Conservation (phyloP, 164 flowering plant genomes). For the Sextonia rubra region DNA sequence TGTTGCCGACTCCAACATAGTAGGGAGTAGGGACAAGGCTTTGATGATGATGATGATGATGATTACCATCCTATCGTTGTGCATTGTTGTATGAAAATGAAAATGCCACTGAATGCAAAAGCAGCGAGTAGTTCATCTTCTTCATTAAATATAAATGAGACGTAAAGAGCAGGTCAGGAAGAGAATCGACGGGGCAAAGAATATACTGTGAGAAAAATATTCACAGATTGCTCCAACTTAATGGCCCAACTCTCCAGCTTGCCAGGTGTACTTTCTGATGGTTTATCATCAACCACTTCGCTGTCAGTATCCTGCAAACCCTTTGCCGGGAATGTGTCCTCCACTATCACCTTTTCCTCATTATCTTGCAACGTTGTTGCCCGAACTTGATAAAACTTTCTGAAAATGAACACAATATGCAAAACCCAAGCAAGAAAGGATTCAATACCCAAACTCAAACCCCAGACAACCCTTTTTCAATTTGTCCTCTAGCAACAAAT, state of each 20-base stretch:
- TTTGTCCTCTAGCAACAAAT: background rate
- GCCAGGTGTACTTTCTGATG: conserved; percentile 29
- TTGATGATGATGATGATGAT: no score
- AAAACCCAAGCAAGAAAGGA: background rate
- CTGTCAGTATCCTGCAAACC: conserved; percentile 32
- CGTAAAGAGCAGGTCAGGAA: background rate
- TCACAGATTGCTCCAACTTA: conserved; percentile 70
- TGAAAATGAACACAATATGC: background rate
- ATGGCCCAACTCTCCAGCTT: conserved; percentile 56
- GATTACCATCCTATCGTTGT: background rate
- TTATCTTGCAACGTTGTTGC: conserved; percentile 64
- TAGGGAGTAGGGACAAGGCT: no score
- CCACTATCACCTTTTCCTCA: conserved; percentile 59
- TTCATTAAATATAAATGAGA: background rate
- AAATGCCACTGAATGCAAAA: background rate
- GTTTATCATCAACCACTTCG: conserved; percentile 15
- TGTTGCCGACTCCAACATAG: no score
- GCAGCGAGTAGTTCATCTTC: background rate
- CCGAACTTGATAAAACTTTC: conserved; percentile 35
- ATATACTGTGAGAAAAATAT: conserved; percentile 72
- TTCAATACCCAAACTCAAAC: background rate
- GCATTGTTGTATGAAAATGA: background rate
- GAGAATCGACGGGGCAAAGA: background rate
- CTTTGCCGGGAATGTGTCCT: conserved; percentile 43
- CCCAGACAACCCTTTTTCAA: background rate